Conservation (phyloP, 2,329 filamentous ascomycete genomes). For the Tolypocladium inflatum region DNA sequence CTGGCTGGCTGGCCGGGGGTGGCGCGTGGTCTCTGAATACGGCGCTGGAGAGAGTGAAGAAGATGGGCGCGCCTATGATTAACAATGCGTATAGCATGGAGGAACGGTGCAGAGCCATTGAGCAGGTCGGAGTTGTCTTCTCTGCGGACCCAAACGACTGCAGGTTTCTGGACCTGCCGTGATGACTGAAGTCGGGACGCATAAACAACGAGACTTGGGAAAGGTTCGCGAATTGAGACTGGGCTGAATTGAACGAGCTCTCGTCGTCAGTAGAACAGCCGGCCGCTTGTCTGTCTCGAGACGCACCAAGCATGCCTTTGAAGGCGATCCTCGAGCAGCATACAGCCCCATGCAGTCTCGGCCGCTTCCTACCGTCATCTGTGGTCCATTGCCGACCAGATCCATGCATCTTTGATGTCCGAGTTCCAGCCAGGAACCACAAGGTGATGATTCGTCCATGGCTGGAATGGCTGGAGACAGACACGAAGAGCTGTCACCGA, state of each 20-base stretch:
- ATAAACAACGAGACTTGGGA: background rate
- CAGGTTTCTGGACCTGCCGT: no score
- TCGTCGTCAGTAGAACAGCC: no score
- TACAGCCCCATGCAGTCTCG: background rate
- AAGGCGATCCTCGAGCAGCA: background rate
- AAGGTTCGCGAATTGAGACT: background rate
- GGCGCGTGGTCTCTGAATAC: no score
- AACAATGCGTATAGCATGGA: background rate
- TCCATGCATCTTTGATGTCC: background rate
- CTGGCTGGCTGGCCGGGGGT: background rate
- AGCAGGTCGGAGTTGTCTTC: no score
- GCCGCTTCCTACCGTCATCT: background rate
- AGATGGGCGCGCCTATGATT: background rate
- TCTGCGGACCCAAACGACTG: no score
- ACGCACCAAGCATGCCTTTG: no score
- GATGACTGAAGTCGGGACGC: no score
- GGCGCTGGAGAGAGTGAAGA: background rate
- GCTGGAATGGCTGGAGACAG: background rate
- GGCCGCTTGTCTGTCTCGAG: background rate
- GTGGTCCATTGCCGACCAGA: background rate
- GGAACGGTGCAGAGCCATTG: no score
- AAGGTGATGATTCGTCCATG: background rate
- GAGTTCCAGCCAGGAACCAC: background rate
- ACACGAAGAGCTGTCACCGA: no score
- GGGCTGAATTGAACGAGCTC: no score